A percentile compares a stretch with the other conserved stretches of the same genome.
Evolutionary conservation across 1,139 yeast species (phyloP).

Genomic region (Lodderomyces beijingensis): DNA sequence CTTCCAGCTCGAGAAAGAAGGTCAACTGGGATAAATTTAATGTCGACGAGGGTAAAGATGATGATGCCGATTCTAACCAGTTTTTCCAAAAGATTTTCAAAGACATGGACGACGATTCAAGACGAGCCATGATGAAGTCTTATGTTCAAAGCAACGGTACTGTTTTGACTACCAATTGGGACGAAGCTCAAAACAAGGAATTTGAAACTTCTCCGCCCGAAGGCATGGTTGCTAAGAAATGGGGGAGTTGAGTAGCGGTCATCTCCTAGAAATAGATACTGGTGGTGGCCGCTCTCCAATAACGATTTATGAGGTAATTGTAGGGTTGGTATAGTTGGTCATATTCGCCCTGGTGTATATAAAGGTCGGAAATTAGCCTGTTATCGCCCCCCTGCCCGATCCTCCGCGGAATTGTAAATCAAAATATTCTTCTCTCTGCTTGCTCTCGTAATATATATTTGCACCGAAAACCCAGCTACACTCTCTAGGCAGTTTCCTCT

Average conservation of each 20-base stretch:
- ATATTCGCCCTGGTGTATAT: too few relatives aligned
- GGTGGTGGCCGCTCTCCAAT: too few relatives aligned
- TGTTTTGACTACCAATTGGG: constrained; percentile 90
- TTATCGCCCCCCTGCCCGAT: too few relatives aligned
- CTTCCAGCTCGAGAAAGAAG: constrained; percentile 56
- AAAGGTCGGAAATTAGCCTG: too few relatives aligned
- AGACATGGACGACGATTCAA: constrained; percentile 83
- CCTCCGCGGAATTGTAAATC: too few relatives aligned
- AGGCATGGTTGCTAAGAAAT: constrained; percentile 50
- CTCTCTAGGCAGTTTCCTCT: too few relatives aligned
- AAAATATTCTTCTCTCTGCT: too few relatives aligned
- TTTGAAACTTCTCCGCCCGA: constrained; percentile 79
- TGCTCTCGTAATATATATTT: too few relatives aligned
- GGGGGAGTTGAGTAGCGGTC: constrained; percentile 23
- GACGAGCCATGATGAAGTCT: constrained; percentile 95
- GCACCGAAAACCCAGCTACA: too few relatives aligned
- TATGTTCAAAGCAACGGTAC: constrained; percentile 94
- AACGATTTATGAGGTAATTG: too few relatives aligned
- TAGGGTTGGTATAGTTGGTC: too few relatives aligned
- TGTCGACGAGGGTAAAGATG: constrained; percentile 41
- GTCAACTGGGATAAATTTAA: constrained; percentile 74
- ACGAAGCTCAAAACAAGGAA: constrained; percentile 65
- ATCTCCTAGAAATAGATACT: too few relatives aligned
- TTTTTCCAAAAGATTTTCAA: constrained; percentile 75
- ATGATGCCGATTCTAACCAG: constrained; percentile 51